Evolutionary conservation across 192 early-diverging fungal genomes (phyloP).

Genomic region (Linnemannia hyalina): DNA sequence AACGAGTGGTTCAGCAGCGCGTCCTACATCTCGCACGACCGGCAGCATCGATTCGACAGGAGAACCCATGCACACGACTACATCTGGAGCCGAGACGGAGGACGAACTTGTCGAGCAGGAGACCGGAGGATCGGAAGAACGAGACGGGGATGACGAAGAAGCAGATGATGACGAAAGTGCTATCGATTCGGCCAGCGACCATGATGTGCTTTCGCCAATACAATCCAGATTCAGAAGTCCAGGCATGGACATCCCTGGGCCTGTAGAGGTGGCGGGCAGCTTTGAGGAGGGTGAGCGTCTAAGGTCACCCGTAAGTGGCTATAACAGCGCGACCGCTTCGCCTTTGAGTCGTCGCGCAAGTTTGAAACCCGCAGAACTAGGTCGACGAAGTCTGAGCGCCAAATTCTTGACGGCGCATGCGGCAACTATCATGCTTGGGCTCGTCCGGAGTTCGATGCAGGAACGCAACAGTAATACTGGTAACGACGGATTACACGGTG

Average conservation of each 20-base stretch:
- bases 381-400: conserved; percentile 36
- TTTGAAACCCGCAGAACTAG: background rate
- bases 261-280: background rate
- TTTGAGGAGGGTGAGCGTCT: conserved; percentile 39
- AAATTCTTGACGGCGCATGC: conserved; percentile 45
- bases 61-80: background rate
- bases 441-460: background rate
- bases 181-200: conserved; percentile 46
- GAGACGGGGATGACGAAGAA: conserved; percentile 24
- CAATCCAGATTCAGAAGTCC: conserved; percentile 7
- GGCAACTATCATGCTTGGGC: conserved; percentile 20
- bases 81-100: conserved; percentile 14
- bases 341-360: conserved; percentile 22
- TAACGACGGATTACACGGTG: background rate
- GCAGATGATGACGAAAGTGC: conserved; percentile 38
- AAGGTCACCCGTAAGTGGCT: conserved; percentile 14
- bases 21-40: background rate
- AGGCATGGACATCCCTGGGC: background rate
- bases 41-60: background rate
- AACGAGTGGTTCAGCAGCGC: background rate
- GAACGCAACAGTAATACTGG: background rate
- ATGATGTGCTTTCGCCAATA: conserved; percentile 16
- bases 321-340: background rate
- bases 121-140: background rate
- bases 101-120: conserved; percentile 10